Evolutionary conservation across 179 eudicot species (phyloP).

Genomic region (Gypsophila paniculata): DNA sequence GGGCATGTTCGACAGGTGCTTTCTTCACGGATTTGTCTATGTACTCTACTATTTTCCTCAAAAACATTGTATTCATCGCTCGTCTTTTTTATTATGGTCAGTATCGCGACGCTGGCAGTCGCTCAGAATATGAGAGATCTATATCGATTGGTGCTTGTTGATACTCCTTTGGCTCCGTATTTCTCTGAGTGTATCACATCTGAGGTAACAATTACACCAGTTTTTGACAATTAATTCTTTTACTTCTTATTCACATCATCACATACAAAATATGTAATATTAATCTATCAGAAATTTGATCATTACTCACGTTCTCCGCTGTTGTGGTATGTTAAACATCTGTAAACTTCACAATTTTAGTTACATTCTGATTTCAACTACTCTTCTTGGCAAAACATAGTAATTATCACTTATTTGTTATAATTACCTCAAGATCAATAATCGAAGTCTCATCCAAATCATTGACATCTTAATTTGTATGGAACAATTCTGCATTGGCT

Average conservation of each 20-base stretch:
- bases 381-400: background rate
- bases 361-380: background rate
- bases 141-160: constrained; percentile 92
- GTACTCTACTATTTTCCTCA: constrained; percentile 12
- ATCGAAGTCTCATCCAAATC: background rate
- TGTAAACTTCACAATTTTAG: background rate
- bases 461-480: background rate
- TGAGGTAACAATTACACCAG: constrained; percentile 54
- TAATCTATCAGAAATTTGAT: background rate
- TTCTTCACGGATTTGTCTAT: constrained; percentile 13
- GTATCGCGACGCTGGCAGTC: constrained; percentile 93
- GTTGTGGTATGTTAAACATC: background rate
- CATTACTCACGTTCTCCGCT: background rate
- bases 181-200: constrained; percentile 96
- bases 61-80: constrained; percentile 14
- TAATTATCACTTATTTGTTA: background rate
- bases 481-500: background rate
- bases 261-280: background rate
- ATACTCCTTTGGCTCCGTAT: constrained; percentile 97
- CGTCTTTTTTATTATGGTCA: constrained; percentile 33
- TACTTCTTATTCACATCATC: constrained; percentile 1
- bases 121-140: constrained; percentile 98
- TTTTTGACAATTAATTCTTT: background rate
- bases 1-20: constrained; percentile 98
- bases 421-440: no score